These are phyloP conservation scores for Capsicum rhomboideum DNA, from an alignment of 257 asterid genomes.

Conservation along the genomic window DNA sequence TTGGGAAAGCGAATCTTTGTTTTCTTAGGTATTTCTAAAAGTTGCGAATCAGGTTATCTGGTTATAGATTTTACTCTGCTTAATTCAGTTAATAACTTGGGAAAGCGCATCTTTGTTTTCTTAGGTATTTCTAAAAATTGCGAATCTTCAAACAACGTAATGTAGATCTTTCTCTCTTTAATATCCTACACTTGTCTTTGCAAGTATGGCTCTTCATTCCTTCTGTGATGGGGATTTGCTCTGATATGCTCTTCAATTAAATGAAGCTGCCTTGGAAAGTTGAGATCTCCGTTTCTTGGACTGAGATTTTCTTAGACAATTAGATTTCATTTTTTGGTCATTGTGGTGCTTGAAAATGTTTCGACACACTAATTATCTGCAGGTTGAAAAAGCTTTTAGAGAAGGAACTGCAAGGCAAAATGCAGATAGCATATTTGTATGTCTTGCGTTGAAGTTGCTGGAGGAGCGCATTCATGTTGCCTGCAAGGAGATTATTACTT, in stretches of 20 bases:
- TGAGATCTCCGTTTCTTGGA: background rate
- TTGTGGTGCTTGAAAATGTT: background rate
- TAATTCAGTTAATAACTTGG: background rate
- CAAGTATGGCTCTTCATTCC: background rate
- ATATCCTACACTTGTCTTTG: background rate
- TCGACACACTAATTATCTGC: slow-evolving; percentile 10
- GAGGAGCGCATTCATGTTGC: slow-evolving; percentile 91
- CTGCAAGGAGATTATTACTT: slow-evolving; percentile 86
- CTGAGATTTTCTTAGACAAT: background rate
- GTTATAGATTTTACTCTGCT: background rate
- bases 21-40: no score
- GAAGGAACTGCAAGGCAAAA: slow-evolving; percentile 99
- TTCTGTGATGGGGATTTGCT: background rate
- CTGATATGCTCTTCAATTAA: background rate
- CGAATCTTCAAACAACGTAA: background rate
- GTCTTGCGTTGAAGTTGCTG: slow-evolving; percentile 80
- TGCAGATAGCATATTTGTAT: slow-evolving; percentile 94
- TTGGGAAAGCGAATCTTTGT: background rate
- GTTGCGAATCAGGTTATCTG: background rate
- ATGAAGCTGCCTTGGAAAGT: background rate
- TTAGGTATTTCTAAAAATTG: background rate
- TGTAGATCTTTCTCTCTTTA: background rate
- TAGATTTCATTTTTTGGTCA: background rate
- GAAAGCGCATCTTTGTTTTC: background rate
- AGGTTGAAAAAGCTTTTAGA: slow-evolving; percentile 98